These are phyloP conservation scores for Gastroboletus turbinatus DNA, from an alignment of 1,284 basidiomycete species.

Conservation along the genomic window DNA sequence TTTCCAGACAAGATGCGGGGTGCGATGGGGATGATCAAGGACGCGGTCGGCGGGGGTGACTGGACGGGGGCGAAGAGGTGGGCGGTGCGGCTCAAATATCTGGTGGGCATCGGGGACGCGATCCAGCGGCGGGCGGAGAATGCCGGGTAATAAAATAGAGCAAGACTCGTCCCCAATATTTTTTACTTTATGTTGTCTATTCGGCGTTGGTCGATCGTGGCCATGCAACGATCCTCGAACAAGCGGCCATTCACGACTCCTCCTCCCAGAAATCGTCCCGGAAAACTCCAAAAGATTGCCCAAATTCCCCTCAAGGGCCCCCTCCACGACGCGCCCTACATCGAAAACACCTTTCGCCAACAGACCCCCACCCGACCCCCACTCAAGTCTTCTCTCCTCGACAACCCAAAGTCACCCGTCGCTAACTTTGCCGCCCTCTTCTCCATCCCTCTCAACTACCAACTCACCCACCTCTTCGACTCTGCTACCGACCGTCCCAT, in stretches of 20 bases:
- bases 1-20: conserved; percentile 53
- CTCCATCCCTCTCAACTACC: conserved; percentile 18
- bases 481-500: conserved; percentile 13
- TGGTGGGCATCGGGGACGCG: conserved; percentile 72
- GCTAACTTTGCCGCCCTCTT: conserved; percentile 34
- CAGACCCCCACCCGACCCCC: conserved; percentile 8
- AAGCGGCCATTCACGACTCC: conserved; percentile 18
- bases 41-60: conserved; percentile 51
- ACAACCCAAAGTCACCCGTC: conserved; percentile 49
- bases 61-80: conserved; percentile 59
- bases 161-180: too few relatives aligned
- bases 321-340: conserved; percentile 26
- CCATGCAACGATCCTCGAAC: conserved; percentile 8
- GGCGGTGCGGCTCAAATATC: conserved; percentile 75
- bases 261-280: conserved; percentile 2
- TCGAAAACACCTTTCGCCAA: conserved; percentile 15
- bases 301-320: conserved; percentile 16
- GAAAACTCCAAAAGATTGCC: conserved; percentile 10
- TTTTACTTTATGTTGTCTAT: background rate
- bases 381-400: conserved; percentile 34
- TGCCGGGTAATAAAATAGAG: conserved; percentile 27
- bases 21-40: conserved; percentile 49
- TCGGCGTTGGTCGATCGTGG: background rate
- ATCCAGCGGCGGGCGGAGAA: conserved; percentile 49
- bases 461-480: conserved; percentile 18